These are phyloP conservation scores for Didymella arachidicola DNA, from an alignment of 2,329 filamentous ascomycete species.

Conservation along the genomic window DNA sequence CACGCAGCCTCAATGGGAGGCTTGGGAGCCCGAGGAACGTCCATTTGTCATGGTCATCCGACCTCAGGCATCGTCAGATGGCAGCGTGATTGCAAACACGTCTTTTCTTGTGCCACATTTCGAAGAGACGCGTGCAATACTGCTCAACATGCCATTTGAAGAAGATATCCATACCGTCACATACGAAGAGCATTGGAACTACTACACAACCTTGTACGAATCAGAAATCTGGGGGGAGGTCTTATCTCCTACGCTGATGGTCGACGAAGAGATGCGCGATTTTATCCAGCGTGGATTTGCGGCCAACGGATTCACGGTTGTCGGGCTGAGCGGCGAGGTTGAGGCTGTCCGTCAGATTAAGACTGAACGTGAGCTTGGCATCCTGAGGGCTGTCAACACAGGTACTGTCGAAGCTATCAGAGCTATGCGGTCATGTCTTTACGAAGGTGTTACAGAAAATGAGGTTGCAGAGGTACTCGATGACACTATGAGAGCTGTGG, in stretches of 20 bases:
- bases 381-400: slow-evolving; percentile 68
- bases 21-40: slow-evolving; percentile 70
- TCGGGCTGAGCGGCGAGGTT: slow-evolving; percentile 62
- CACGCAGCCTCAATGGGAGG: slow-evolving; percentile 68
- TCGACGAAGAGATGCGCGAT: slow-evolving; percentile 71
- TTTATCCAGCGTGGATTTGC: slow-evolving; percentile 67
- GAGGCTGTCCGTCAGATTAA: slow-evolving; percentile 68
- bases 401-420: slow-evolving; percentile 68
- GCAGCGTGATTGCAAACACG: slow-evolving; percentile 60
- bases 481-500: slow-evolving; percentile 61
- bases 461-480: slow-evolving; percentile 65
- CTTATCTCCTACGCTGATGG: slow-evolving; percentile 60
- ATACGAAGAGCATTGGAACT: slow-evolving; percentile 72
- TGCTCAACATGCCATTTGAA: slow-evolving; percentile 65
- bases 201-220: slow-evolving; percentile 63
- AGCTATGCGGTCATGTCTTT: slow-evolving; percentile 65
- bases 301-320: slow-evolving; percentile 62
- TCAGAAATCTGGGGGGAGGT: slow-evolving; percentile 47
- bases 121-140: slow-evolving; percentile 65
- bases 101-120: slow-evolving; percentile 67
- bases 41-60: slow-evolving; percentile 69
- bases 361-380: slow-evolving; percentile 62
- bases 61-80: slow-evolving; percentile 53
- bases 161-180: slow-evolving; percentile 62
- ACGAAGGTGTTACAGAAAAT: slow-evolving; percentile 64